Evolutionary conservation across 2,329 filamentous ascomycete genomes (phyloP), one percentile per base, ranked within the genome.

Genomic region (Beauveria sp.): DNA sequence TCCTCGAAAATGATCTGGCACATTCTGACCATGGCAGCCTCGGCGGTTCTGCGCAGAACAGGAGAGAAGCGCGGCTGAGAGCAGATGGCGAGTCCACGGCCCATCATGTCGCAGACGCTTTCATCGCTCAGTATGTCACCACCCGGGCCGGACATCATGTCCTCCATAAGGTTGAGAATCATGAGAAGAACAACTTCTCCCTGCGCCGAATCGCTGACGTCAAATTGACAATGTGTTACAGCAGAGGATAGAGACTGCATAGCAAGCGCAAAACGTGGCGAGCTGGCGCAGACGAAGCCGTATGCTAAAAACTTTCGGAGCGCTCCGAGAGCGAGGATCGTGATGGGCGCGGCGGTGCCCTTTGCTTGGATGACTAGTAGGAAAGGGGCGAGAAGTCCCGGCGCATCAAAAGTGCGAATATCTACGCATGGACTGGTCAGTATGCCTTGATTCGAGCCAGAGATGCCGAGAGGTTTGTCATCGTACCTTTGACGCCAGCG

Each of bases 21-120:
- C 95, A 99, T 99, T 67, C 91, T 91, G 51, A 98, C 91, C 93
- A 99, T 97, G 60, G 92, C 89, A 70, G 96, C 95, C 75, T 99
- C 95, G 2, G 95, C 95, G 22, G 93, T 96, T 65, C 93, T 84
- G 65, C 93, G 86, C 60, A 99, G 79, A 4, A 98, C 87, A 69
- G 97, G 93, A 10, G 93, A 97, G 64, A 98, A 87, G 61, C 93
- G 86, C 61, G 90, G 86, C 71, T 98, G 93, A 65, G 93, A 99
- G 79, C 95, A 99, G 80, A 99, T 98, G 71, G 92, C 96, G 66
- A 99, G 76, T 1, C 93, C 95, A 1, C 92, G 93, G 73, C 96
- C 95, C 93, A 99, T 98, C 92, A 99, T 98, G 73, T 97, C 92
- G 72, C 96, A 99, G 12, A 99, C 92, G 71, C 93, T 98, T 77